phyloP scores from a whole-genome alignment of 176 grass and related monocot species.

The Phoenix roebelenii region DNA sequence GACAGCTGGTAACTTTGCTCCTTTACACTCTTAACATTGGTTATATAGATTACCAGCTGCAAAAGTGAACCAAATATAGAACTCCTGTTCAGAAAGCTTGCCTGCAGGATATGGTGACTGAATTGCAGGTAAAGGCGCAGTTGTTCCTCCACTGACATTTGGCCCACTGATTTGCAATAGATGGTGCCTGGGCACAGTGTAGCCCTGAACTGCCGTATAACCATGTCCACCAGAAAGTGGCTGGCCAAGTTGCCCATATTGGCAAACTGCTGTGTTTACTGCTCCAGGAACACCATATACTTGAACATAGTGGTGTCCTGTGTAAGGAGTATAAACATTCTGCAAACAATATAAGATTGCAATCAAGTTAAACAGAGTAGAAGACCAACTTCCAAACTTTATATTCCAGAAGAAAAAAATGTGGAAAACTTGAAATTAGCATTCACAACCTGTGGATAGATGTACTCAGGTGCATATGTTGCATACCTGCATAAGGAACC shows the following conservation, averaged over 20 bases:
- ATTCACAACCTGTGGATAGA: constrained; percentile 59
- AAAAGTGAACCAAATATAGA: not conserved
- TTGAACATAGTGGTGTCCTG: constrained; percentile 52
- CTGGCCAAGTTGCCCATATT: constrained; percentile 60
- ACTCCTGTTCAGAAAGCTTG: constrained; percentile 16
- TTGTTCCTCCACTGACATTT: constrained; percentile 37
- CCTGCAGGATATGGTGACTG: constrained; percentile 55
- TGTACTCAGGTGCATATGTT: constrained; percentile 56
- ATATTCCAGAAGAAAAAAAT: not conserved
- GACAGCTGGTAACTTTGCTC: too few species aligned
- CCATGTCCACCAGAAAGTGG: constrained; percentile 33
- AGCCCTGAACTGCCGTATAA: constrained; percentile 40
- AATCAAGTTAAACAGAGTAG: constrained; percentile 33
- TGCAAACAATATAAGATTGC: constrained; percentile 45
- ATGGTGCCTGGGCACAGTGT: constrained; percentile 38
- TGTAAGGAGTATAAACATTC: constrained; percentile 67
- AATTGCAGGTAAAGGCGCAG: constrained; percentile 21
- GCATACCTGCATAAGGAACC: constrained; percentile 43
- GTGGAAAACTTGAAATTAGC: constrained; percentile 6
- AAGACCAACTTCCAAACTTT: not conserved
- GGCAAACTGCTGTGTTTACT: constrained; percentile 41
- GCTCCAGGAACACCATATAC: constrained; percentile 46
- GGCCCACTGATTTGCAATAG: constrained; percentile 38
- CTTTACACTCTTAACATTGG: not conserved
- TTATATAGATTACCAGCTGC: constrained; percentile 4